Evolutionary conservation across 768 basidiomycete species (phyloP), one percentile per base, ranked within the genome.

Genomic region (Suillus spraguei): DNA sequence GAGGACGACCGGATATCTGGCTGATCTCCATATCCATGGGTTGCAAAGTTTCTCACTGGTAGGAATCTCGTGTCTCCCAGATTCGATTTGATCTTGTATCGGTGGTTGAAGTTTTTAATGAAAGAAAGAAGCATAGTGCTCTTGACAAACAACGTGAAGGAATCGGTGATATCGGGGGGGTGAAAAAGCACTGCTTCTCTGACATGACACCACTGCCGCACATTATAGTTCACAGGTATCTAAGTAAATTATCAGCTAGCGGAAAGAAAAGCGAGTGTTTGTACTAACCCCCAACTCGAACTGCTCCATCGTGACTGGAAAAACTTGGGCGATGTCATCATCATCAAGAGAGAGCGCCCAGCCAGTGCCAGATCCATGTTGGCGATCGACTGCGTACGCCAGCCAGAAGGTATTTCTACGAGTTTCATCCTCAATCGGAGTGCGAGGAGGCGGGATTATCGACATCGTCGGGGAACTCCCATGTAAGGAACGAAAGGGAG

Each of bases 291-390:
- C 89, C 67, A 80, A 77, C 62, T 88, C 81, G 67, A 87, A 89
- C 38, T 85, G 80, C 42, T 86, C 83, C 9, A 81, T 81, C 47
- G 85, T 81, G 17, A 89, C 78, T 1, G 91, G 90, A 32, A 92
- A 79, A 22, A 90, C 73, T 64, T 92, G 90, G 24, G 86, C 86
- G 22, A 93, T 80, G 68, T 91, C 90, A 64, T 86, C 81, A 70
- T 93, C 91, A 65, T 92, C 91, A 11, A 92, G 76, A 63, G 81
- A 82, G 64, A 86, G 78, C 0, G 90, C 86, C 85, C 90, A 92
- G 22, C 87, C 87, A 67, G 90, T 91, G 38, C 85, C 84, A 64
- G 82, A 83, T 6, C 88, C 86, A 62, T 86, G 84, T 64, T 87
- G 82, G 33, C 90, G 84, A 66, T 92, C 91, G 52, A 81, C 78